phyloP scores from a whole-genome alignment of 805 yeast genomes.

The Yarrowia sp. region DNA sequence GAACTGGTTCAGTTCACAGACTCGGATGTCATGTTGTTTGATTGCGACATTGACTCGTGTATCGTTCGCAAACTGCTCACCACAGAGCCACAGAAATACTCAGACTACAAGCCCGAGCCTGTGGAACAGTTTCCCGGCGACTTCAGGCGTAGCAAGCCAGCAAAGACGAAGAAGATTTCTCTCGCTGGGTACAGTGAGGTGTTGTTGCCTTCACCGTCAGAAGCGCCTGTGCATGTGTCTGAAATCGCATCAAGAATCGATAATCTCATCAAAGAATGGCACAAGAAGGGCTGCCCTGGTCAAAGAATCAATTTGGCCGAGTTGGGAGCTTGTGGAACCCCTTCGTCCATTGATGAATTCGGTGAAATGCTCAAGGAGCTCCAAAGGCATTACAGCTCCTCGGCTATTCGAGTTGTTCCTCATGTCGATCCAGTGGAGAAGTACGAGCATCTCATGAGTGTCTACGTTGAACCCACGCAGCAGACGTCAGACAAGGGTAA shows the following conservation, averaged over 20 bases:
- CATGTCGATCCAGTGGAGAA: constrained; percentile 2
- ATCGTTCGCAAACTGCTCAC: constrained; percentile 23
- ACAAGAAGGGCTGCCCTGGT: constrained; percentile 6
- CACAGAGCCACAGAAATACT: constrained; percentile 3
- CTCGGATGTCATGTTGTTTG: constrained; percentile 6
- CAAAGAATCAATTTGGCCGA: background rate
- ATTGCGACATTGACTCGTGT: constrained; percentile 21
- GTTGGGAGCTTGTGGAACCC: background rate
- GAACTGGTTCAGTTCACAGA: background rate
- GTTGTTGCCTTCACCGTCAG: too few species aligned
- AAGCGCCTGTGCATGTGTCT: background rate
- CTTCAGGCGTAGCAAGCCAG: background rate
- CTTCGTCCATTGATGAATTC: constrained; percentile 16
- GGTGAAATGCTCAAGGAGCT: constrained; percentile 17
- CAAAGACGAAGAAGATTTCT: background rate
- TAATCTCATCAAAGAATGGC: constrained; percentile 2
- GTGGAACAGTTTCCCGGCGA: background rate
- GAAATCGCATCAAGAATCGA: constrained; percentile 10
- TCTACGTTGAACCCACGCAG: background rate
- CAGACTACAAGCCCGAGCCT: constrained; percentile 11
- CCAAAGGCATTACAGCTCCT: background rate
- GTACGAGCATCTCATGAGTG: constrained; percentile 2
- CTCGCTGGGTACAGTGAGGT: too few species aligned
- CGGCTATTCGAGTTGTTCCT: background rate
- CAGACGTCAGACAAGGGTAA: background rate